A percentile compares a stretch with the other conserved stretches of the same genome.
Evolutionary conservation across 2,329 filamentous ascomycete genomes (phyloP).

Genomic region (Calonectria henricotiae): DNA sequence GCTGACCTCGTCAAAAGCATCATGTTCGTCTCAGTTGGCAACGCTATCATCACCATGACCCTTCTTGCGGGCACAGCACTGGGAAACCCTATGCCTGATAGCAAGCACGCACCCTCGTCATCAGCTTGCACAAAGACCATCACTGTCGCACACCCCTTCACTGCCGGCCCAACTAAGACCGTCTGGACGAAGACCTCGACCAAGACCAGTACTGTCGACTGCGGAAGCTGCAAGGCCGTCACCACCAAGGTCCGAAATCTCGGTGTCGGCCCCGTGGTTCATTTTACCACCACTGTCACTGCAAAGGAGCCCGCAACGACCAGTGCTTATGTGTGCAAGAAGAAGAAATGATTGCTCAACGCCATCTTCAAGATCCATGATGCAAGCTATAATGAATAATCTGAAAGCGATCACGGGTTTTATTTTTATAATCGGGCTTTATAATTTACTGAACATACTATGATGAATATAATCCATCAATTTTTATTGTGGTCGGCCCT

Average conservation of each 20-base stretch:
- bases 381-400: too few relatives aligned
- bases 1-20: not conserved
- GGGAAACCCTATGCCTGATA: not conserved
- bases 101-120: not conserved
- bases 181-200: constrained; percentile 11
- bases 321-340: constrained; percentile 1
- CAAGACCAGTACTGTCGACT: constrained; percentile 3
- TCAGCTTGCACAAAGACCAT: not conserved
- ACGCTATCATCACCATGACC: not conserved
- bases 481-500: too few relatives aligned
- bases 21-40: constrained; percentile 17
- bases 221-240: constrained; percentile 3
- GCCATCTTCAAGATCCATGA: too few relatives aligned
- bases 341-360: not conserved
- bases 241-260: constrained; percentile 1
- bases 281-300: not conserved
- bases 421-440: too few relatives aligned
- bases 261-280: constrained; percentile 7
- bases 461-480: too few relatives aligned
- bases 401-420: too few relatives aligned
- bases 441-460: too few relatives aligned
- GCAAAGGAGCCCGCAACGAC: not conserved
- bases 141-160: constrained; percentile 4
- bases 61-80: constrained; percentile 1
- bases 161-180: not conserved